Conservation (phyloP, 2,329 filamentous ascomycete genomes). For the Harringtonia lauricola region DNA sequence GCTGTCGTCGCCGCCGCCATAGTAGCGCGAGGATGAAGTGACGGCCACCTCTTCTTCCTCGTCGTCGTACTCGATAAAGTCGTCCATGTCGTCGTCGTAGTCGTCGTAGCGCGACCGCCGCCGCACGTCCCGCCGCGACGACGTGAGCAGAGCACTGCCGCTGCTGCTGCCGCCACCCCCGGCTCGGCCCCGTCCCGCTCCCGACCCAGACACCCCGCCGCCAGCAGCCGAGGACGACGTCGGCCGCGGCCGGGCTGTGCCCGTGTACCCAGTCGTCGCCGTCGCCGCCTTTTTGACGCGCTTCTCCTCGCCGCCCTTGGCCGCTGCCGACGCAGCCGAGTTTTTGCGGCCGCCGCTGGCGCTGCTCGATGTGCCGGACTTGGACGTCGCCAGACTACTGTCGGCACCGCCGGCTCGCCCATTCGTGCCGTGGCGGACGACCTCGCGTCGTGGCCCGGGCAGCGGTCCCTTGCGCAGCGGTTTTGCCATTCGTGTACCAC, state of each 20-base stretch:
- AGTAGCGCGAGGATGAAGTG: background rate
- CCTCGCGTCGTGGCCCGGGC: no score
- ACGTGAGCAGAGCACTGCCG: background rate
- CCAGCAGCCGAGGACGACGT: slow-evolving; percentile 18
- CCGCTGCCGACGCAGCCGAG: slow-evolving; percentile 14
- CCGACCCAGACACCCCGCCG: background rate
- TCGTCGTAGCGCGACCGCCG: slow-evolving; percentile 41
- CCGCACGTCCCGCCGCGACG: slow-evolving; percentile 7
- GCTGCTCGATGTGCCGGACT: background rate
- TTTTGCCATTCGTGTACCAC: background rate
- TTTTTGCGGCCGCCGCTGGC: background rate
- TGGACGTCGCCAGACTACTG: background rate
- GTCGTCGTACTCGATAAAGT: slow-evolving; percentile 51
- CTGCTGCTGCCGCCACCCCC: background rate
- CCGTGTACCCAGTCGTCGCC: slow-evolving; percentile 55
- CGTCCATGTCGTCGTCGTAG: slow-evolving; percentile 47
- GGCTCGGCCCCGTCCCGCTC: background rate
- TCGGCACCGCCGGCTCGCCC: background rate
- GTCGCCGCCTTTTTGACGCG: slow-evolving; percentile 50
- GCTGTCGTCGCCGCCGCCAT: slow-evolving; percentile 20
- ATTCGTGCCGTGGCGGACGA: background rate
- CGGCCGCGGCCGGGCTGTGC: slow-evolving; percentile 50
- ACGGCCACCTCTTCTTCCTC: slow-evolving; percentile 32
- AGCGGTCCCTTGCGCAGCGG: background rate
- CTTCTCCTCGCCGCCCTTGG: slow-evolving; percentile 34